phyloP scores from a whole-genome alignment of 2,329 filamentous ascomycete genomes.

The Colletotrichum navitas region DNA sequence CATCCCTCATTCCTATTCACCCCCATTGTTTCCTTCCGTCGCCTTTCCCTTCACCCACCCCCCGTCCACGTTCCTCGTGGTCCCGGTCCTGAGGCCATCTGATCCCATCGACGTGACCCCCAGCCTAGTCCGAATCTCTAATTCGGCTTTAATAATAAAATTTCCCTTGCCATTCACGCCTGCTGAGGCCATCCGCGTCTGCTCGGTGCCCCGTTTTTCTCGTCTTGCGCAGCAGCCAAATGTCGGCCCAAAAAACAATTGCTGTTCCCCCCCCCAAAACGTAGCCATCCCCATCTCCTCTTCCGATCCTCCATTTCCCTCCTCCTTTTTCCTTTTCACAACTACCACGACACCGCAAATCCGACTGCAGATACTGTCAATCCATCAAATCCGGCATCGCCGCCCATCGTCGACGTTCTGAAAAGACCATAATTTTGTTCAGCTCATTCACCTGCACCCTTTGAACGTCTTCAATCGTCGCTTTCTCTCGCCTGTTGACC shows the following conservation, averaged over 20 bases:
- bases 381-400: constrained; percentile 57
- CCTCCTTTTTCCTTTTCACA: constrained; percentile 47
- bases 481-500: constrained; percentile 43
- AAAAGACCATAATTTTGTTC: constrained; percentile 54
- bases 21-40: constrained; percentile 21
- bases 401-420: constrained; percentile 49
- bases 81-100: constrained; percentile 40
- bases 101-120: constrained; percentile 41
- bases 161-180: constrained; percentile 50
- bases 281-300: constrained; percentile 64
- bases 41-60: constrained; percentile 20
- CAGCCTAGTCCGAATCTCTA: constrained; percentile 41
- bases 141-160: constrained; percentile 50
- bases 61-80: constrained; percentile 44
- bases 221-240: constrained; percentile 52
- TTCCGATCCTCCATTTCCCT: constrained; percentile 47
- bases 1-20: constrained; percentile 12
- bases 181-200: constrained; percentile 42
- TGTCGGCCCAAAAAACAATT: constrained; percentile 55
- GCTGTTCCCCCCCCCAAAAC: constrained; percentile 60
- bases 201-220: constrained; percentile 63
- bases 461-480: constrained; percentile 45
- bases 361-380: constrained; percentile 49
- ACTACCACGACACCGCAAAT: constrained; percentile 52
- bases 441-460: constrained; percentile 48